Evolutionary conservation across 139 green algal species (phyloP).

Genomic region (Tetraselmis striata): DNA sequence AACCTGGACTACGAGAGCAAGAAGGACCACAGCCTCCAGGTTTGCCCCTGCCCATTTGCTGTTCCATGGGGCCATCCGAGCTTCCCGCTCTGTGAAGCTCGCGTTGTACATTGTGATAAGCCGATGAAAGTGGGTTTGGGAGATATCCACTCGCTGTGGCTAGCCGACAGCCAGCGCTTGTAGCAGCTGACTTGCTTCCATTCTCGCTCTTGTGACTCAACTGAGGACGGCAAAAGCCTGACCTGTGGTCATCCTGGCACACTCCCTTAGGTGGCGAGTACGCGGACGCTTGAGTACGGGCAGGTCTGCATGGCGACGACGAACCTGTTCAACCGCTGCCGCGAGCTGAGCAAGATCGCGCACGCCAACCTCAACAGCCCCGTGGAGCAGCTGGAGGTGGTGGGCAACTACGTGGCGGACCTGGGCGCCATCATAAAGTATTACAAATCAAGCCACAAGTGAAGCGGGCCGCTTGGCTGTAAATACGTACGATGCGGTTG

Average conservation of each 20-base stretch:
- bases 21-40: conserved; percentile 61
- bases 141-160: too few species aligned
- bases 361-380: conserved; percentile 58
- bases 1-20: conserved; percentile 49
- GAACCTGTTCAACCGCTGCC: conserved; percentile 73
- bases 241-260: too few species aligned
- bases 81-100: neutral
- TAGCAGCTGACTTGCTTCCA: too few species aligned
- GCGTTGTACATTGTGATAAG: too few species aligned
- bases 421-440: conserved; percentile 50
- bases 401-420: conserved; percentile 78
- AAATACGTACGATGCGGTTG: too few species aligned
- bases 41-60: neutral
- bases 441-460: conserved; percentile 3
- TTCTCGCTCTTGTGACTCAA: too few species aligned
- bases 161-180: too few species aligned
- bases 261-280: neutral
- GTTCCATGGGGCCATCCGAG: too few species aligned
- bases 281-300: conserved; percentile 68
- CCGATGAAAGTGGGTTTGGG: too few species aligned
- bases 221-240: too few species aligned
- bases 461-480: too few species aligned
- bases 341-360: conserved; percentile 43
- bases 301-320: conserved; percentile 76
- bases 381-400: conserved; percentile 75